These are phyloP conservation scores for Yamadazyma oceani DNA, from an alignment of 1,139 yeast species.

Conservation along the genomic window DNA sequence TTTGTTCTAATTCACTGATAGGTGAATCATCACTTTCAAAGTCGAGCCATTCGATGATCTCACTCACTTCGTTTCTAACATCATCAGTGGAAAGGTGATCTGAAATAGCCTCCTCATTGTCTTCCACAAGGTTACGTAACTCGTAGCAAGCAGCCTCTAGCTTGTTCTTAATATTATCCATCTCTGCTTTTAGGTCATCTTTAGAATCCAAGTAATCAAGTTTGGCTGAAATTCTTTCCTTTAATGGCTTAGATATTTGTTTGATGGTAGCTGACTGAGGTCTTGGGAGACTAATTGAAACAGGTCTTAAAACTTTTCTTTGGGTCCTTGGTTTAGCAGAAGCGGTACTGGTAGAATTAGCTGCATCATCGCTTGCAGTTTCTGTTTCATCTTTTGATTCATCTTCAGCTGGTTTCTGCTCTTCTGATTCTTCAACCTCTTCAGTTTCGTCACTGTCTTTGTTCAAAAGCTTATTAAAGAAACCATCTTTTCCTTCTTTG, in stretches of 20 bases:
- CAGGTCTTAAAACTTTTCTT: slow-evolving; percentile 21
- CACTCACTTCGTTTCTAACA: slow-evolving; percentile 34
- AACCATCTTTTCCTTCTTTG: slow-evolving; percentile 21
- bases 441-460: slow-evolving; percentile 18
- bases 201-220: slow-evolving; percentile 35
- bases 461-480: slow-evolving; percentile 30
- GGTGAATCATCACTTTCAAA: slow-evolving; percentile 63
- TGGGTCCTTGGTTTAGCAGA: slow-evolving; percentile 16
- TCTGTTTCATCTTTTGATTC: slow-evolving; percentile 7
- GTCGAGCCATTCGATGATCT: slow-evolving; percentile 76
- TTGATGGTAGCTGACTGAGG: slow-evolving; percentile 38
- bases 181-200: slow-evolving; percentile 47
- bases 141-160: slow-evolving; percentile 61
- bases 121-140: slow-evolving; percentile 53
- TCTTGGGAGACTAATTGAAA: slow-evolving; percentile 24
- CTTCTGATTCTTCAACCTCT: slow-evolving; percentile 16
- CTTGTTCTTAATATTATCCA: slow-evolving; percentile 52
- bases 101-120: slow-evolving; percentile 42
- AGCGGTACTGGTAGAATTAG: slow-evolving; percentile 18
- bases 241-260: slow-evolving; percentile 47
- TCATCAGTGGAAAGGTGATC: slow-evolving; percentile 33
- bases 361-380: slow-evolving; percentile 4
- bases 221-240: slow-evolving; percentile 28
- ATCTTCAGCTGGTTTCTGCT: slow-evolving; percentile 11
- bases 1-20: slow-evolving; percentile 36